These are phyloP conservation scores for Pyrenophora teres DNA, from an alignment of 2,329 filamentous ascomycete genomes.

Conservation along the genomic window DNA sequence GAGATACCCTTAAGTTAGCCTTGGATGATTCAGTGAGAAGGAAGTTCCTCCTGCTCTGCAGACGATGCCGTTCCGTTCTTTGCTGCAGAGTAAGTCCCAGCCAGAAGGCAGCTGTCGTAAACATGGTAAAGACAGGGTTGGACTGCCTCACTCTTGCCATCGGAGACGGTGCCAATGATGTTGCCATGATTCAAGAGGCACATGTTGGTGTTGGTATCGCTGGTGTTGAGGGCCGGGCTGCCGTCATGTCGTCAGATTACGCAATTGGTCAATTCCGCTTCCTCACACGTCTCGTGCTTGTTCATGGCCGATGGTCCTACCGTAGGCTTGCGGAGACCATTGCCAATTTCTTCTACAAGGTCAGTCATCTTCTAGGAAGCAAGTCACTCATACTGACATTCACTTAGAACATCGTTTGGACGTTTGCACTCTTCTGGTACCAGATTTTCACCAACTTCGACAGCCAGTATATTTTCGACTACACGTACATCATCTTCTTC, in stretches of 20 bases:
- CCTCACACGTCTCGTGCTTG: conserved; percentile 75
- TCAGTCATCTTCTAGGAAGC: conserved; percentile 37
- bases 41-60: conserved; percentile 93
- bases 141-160: conserved; percentile 96
- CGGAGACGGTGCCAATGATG: conserved; percentile 88
- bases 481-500: conserved; percentile 95
- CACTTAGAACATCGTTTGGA: conserved; percentile 89
- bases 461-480: conserved; percentile 95
- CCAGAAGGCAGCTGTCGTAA: conserved; percentile 95
- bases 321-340: conserved; percentile 88
- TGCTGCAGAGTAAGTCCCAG: conserved; percentile 97
- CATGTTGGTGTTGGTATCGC: conserved; percentile 89
- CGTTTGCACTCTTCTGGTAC: conserved; percentile 95
- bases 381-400: conserved; percentile 28
- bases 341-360: conserved; percentile 99
- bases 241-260: conserved; percentile 84
- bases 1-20: conserved; percentile 87
- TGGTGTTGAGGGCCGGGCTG: conserved; percentile 83
- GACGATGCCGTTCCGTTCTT: conserved; percentile 93
- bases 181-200: conserved; percentile 90
- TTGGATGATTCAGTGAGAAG: conserved; percentile 82
- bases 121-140: conserved; percentile 91
- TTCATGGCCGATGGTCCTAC: conserved; percentile 92
- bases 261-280: conserved; percentile 89
- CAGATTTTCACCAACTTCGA: conserved; percentile 96